phyloP scores from a whole-genome alignment of 352 stramenopile species.

The Phytophthora constricta region DNA sequence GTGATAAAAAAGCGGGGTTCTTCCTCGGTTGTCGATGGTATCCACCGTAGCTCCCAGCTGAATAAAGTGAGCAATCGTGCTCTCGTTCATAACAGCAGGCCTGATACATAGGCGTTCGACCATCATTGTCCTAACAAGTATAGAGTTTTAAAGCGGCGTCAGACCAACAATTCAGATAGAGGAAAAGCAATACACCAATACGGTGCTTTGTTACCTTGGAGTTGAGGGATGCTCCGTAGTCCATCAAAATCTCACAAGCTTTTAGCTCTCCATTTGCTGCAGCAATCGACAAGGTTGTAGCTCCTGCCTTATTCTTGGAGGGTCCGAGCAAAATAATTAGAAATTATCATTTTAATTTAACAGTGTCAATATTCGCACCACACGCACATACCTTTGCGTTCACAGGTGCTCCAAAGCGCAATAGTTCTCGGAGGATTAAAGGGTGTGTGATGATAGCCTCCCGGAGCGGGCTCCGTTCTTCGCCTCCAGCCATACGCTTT shows the following conservation, averaged over 20 bases:
- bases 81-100: conserved; percentile 48
- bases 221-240: conserved; percentile 41
- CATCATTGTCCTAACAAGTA: conserved; percentile 45
- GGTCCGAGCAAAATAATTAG: conserved; percentile 9
- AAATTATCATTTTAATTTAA: no score
- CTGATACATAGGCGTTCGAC: conserved; percentile 54
- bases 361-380: no score
- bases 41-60: conserved; percentile 36
- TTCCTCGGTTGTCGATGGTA: conserved; percentile 43
- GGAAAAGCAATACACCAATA: neutral
- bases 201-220: conserved; percentile 32
- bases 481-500: conserved; percentile 30
- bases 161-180: neutral
- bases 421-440: conserved; percentile 36
- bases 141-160: neutral
- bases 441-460: conserved; percentile 37
- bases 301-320: conserved; percentile 33
- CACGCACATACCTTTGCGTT: conserved; percentile 49
- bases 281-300: conserved; percentile 40
- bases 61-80: conserved; percentile 44
- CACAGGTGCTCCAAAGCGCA: conserved; percentile 35
- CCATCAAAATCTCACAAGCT: conserved; percentile 43
- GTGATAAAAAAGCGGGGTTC: conserved; percentile 54
- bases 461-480: conserved; percentile 37
- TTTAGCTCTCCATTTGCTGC: conserved; percentile 35